Percentiles rank a stretch among this genome's conserved stretches.
These are phyloP conservation scores for Termitomyces sp. DNA, from an alignment of 768 basidiomycete species.

Conservation along the genomic window DNA sequence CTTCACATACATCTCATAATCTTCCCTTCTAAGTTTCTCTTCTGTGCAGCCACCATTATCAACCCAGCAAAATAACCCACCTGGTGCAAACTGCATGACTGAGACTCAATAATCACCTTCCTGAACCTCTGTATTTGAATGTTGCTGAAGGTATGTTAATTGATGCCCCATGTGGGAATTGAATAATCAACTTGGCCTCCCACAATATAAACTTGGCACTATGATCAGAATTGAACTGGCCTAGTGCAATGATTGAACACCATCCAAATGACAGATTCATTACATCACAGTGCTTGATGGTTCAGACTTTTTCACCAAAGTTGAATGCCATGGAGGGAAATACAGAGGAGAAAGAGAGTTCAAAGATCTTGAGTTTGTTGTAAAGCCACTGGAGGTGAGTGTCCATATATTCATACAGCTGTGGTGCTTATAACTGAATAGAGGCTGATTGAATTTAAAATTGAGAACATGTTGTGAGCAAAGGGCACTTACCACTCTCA, in stretches of 20 bases:
- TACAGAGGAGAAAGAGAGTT: neutral
- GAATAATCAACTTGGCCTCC: neutral
- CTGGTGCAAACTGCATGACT: neutral
- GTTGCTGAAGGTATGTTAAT: no score
- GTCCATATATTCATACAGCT: neutral
- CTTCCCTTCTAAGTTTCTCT: no score
- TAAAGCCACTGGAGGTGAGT: neutral
- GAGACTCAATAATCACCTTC: neutral
- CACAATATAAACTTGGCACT: neutral
- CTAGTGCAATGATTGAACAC: neutral
- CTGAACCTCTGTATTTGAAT: neutral
- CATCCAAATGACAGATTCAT: neutral
- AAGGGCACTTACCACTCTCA: neutral
- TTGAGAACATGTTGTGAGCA: no score
- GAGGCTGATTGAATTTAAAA: no score
- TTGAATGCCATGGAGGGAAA: neutral
- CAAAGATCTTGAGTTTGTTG: neutral
- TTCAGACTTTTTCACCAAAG: neutral
- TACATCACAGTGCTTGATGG: neutral
- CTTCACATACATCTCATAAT: no score
- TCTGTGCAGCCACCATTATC: neutral
- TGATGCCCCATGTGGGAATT: neutral
- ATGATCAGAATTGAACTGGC: neutral
- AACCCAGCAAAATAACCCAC: neutral
- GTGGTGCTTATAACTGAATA: neutral